phyloP scores from a whole-genome alignment of 1,139 yeast genomes.

The Suhomyces terraborum region DNA sequence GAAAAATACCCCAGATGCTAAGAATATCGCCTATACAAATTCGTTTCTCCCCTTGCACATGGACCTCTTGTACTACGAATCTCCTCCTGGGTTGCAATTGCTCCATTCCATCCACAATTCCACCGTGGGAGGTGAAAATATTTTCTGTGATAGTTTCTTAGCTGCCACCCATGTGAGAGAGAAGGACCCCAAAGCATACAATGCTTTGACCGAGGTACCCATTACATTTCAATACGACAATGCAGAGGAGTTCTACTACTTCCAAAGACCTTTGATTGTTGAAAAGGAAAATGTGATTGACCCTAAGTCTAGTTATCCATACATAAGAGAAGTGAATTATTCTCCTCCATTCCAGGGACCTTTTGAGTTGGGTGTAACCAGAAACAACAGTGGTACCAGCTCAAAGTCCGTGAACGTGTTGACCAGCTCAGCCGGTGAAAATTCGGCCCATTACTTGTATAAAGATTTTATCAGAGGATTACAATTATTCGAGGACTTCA shows the following conservation, averaged over 20 bases:
- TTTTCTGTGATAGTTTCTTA: slow-evolving; percentile 73
- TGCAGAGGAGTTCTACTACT: slow-evolving; percentile 64
- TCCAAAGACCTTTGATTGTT: slow-evolving; percentile 64
- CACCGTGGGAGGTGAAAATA: slow-evolving; percentile 68
- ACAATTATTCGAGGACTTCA: slow-evolving; percentile 57
- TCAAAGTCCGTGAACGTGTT: slow-evolving; percentile 10
- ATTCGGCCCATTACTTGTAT: slow-evolving; percentile 34
- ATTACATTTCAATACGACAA: slow-evolving; percentile 71
- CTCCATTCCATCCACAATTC: slow-evolving; percentile 67
- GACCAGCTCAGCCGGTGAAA: slow-evolving; percentile 22
- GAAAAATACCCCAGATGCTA: slow-evolving; percentile 57
- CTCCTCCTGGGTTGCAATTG: slow-evolving; percentile 81
- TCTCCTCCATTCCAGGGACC: slow-evolving; percentile 91
- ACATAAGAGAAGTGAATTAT: slow-evolving; percentile 64
- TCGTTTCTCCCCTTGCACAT: slow-evolving; percentile 73
- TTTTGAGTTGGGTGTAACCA: slow-evolving; percentile 55
- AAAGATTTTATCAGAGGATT: slow-evolving; percentile 63
- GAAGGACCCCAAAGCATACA: slow-evolving; percentile 62
- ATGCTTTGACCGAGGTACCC: slow-evolving; percentile 64
- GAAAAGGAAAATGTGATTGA: slow-evolving; percentile 45
- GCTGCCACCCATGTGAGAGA: slow-evolving; percentile 61
- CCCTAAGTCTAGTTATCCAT: slow-evolving; percentile 32
- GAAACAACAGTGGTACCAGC: slow-evolving; percentile 23
- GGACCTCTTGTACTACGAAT: slow-evolving; percentile 78
- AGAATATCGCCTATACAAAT: slow-evolving; percentile 72